Conservation (phyloP, 2,329 filamentous ascomycete species). For the Ophioceras dolichostomum region DNA sequence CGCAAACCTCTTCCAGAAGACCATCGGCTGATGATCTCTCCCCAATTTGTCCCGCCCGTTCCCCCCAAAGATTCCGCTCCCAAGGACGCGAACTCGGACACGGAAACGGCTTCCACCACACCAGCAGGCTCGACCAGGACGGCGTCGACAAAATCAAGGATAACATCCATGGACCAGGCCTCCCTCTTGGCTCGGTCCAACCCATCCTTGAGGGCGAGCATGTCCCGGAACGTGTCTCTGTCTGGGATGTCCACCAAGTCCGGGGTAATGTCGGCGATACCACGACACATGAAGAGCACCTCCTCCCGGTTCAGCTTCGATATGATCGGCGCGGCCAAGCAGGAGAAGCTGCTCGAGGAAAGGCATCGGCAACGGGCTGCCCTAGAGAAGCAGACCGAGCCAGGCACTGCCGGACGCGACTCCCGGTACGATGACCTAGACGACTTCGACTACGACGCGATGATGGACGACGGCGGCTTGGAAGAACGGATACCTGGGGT, state of each 20-base stretch:
- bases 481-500: constrained; percentile 56
- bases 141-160: constrained; percentile 20
- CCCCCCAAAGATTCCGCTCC: constrained; percentile 25
- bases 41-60: constrained; percentile 17
- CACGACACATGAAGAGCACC: constrained; percentile 60
- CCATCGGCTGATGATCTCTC: too few relatives aligned
- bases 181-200: constrained; percentile 13
- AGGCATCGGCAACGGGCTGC: constrained; percentile 57
- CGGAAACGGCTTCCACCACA: too few relatives aligned
- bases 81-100: too few relatives aligned
- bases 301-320: constrained; percentile 67
- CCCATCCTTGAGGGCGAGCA: constrained; percentile 23
- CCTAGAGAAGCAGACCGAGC: constrained; percentile 41
- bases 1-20: constrained; percentile 11
- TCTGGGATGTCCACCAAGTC: constrained; percentile 33
- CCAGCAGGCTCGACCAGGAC: constrained; percentile 15
- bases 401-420: constrained; percentile 26
- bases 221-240: constrained; percentile 40
- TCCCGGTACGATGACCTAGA: constrained; percentile 50
- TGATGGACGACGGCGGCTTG: constrained; percentile 52
- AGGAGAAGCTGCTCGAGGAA: constrained; percentile 61
- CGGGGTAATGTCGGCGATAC: constrained; percentile 33
- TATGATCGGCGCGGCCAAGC: constrained; percentile 56
- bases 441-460: constrained; percentile 50
- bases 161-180: constrained; percentile 13